Conservation (phyloP, 352 stramenopile species). For the Pythium scleroteichum region DNA sequence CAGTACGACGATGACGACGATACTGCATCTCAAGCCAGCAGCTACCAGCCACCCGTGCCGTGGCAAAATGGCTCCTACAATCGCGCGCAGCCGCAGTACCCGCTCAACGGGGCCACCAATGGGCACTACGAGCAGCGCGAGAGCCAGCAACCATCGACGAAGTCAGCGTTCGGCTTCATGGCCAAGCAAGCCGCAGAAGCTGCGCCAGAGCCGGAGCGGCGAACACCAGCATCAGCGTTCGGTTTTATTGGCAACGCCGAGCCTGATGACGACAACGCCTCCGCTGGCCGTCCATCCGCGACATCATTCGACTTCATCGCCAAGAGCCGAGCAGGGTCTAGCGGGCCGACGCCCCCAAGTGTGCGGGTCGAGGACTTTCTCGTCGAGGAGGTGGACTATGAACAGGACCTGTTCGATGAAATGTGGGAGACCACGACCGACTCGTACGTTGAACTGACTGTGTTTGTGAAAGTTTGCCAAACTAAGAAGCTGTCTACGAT, state of each 20-base stretch:
- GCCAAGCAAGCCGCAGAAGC: background rate
- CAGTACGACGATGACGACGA: conserved; percentile 66
- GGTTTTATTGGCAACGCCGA: conserved; percentile 67
- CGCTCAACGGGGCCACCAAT: conserved; percentile 23
- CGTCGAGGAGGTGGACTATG: conserved; percentile 41
- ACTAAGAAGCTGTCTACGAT: background rate
- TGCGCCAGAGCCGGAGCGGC: conserved; percentile 3
- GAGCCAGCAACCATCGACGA: conserved; percentile 4
- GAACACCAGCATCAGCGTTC: conserved; percentile 56
- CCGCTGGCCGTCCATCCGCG: conserved; percentile 42
- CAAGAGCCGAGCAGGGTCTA: conserved; percentile 15
- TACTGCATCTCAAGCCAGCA: conserved; percentile 42
- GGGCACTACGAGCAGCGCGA: conserved; percentile 15
- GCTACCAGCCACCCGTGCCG: conserved; percentile 31
- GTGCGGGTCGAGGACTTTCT: conserved; percentile 65
- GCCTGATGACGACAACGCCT: conserved; percentile 43
- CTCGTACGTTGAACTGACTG: conserved; percentile 42
- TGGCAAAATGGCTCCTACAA: conserved; percentile 53
- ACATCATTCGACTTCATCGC: conserved; percentile 46
- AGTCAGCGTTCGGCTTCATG: conserved; percentile 60
- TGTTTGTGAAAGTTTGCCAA: background rate
- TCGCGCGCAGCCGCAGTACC: conserved; percentile 29
- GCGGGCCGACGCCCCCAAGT: conserved; percentile 30
- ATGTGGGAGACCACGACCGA: conserved; percentile 82
- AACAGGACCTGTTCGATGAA: conserved; percentile 62